Evolutionary conservation across 225 moss, liverwort and hornwort species (phyloP).

Genomic region (Sphagnum contortum): DNA sequence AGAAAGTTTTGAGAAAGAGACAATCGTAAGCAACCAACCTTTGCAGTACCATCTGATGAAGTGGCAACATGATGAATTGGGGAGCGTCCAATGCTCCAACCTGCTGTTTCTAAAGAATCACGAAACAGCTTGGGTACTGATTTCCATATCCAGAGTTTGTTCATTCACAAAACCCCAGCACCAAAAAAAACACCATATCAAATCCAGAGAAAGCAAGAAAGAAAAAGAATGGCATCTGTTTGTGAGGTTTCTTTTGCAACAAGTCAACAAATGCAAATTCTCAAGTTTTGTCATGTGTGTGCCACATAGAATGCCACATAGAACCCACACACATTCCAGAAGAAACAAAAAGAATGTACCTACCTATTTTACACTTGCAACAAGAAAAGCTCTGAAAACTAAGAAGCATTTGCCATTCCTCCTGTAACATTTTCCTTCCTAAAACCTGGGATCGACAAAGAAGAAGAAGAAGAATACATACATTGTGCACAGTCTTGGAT

Average conservation of each 20-base stretch:
- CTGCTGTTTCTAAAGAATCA: conserved; percentile 53
- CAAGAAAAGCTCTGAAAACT: no score
- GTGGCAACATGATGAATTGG: conserved; percentile 74
- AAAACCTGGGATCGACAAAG: neutral
- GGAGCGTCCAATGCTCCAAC: conserved; percentile 95
- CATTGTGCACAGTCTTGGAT: conserved; percentile 70
- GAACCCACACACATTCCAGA: no score
- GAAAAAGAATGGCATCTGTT: conserved; percentile 17
- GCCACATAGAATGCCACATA: no score
- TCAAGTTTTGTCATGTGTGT: no score
- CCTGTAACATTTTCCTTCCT: no score
- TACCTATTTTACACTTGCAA: no score
- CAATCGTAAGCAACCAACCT: conserved; percentile 25
- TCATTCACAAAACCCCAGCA: no score
- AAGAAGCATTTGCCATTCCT: no score
- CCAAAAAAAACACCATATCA: conserved; percentile 4
- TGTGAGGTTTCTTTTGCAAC: conserved; percentile 8
- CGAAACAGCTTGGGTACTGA: conserved; percentile 89
- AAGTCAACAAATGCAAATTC: conserved; percentile 5
- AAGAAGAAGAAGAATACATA: conserved; percentile 17
- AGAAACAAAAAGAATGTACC: no score
- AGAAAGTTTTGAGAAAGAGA: no score
- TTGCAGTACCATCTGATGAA: conserved; percentile 85
- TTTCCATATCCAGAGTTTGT: conserved; percentile 7
- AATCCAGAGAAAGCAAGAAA: conserved; percentile 11